Base-by-base conservation (phyloP, 2,329 filamentous ascomycete species). In the Phaeophleospora eucalypticola region DNA sequence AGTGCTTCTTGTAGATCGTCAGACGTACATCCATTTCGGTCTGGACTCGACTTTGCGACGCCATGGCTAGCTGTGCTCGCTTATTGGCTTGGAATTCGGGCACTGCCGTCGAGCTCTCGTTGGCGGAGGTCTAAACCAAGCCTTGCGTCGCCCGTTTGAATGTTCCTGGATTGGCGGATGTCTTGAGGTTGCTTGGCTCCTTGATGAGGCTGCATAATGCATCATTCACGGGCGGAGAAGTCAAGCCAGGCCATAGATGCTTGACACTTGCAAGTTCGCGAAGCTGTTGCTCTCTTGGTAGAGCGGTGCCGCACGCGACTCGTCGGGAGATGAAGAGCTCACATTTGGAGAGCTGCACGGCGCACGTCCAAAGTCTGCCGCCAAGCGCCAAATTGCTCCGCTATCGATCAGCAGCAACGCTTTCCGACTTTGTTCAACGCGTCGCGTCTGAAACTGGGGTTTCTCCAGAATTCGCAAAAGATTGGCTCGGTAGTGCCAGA, bases 331-430 rank as follows among this genome's bases (percentile, higher is more conserved):
- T 12, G 7, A 29, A 29, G 7, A 29, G 24, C 24, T n/a, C n/a
- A n/a, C n/a, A n/a, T n/a, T 7, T 7, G 24, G 6, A 29, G 7
- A 29, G 24, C 24, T 29, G 6, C 24, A 7, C 12, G 7, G 24
- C n/a, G n/a, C 37, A 39, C 15, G 17, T 24, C 37, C 37, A 39
- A 39, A 17, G 37, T 14, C 37, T 39, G 9, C 4, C 20, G 37
- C 37, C 37, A 19, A 39, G 17, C 37, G 37, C 24, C 24, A 21
- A 19, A 39, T 39, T 39, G 37, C 37, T 18, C 24, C 20, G 7
- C 37, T 9, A 20, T n/a, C n/a, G 41, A 43, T 43, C 41, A 43
- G 24, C 41, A 29, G 9, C 18, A 29, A 17, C 20, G 16, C 18
- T 19, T 43, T 43, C 33, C 17, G 12, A 29, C 12, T 7, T 29